Evolutionary conservation across 2,329 filamentous ascomycete species (phyloP), one percentile per base, ranked within the genome.

Genomic region (Penicillium occitanis): DNA sequence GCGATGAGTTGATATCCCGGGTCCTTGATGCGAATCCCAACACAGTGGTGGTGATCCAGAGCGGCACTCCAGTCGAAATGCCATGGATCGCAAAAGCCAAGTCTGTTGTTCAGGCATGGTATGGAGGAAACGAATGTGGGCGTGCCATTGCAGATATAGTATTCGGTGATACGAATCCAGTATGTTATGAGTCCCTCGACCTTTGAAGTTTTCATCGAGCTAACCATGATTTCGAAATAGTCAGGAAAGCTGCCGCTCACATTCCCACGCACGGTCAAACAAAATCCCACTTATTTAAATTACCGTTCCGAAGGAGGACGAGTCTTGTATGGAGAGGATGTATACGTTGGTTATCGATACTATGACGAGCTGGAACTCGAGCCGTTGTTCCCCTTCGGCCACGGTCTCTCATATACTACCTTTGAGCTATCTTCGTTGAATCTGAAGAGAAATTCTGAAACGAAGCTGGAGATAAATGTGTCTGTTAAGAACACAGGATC

Each of bases 51-150:
- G 88, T 93, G 1, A 87, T 91, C 73, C 91, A 93, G 71, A 91
- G 89, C 0, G 91, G 91, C 37, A 91, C 90, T 0, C 90, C 91
- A 0, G 78, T 85, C 13, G 81, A 80, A 1, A 82, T 85, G 76
- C 83, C 81, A 0, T 82, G 83, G 78, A 75, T 72, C 1, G 71
- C 77, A 5, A 74, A 79, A 17, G 74, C 80, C 5, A 79, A 80
- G 5, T 86, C 88, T 1, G 80, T 93, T 1, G 73, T 93, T 0
- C 90, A 94, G 72, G 90, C 90, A 7, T 95, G 91, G 91, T 94
- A 93, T 73, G 90, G 91, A 68, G 91, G 92, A 25, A 91, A 94
- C 72, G 91, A 95, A 79, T 90, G 89, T 5, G 92, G 91, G 3
- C 92, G 93, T 73, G 89, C 88, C 7, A 89, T 95, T 68, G 91